A percentile compares a stretch with the other conserved stretches of the same genome.
phyloP scores from a whole-genome alignment of 208 protist species.

The Acanthamoeba healyi region DNA sequence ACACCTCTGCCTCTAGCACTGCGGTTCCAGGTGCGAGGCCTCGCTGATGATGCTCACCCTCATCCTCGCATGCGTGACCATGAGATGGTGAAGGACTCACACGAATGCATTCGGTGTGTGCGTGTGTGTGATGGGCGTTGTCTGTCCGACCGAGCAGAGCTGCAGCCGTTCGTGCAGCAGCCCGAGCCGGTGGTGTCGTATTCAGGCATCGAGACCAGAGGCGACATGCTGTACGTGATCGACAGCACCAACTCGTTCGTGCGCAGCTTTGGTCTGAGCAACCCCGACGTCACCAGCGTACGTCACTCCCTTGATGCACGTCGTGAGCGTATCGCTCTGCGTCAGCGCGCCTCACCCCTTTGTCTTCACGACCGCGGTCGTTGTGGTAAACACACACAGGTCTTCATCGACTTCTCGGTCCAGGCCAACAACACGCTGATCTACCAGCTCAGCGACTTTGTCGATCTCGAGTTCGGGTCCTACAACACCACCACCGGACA shows the following conservation, averaged over 20 bases:
- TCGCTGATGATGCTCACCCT: neutral
- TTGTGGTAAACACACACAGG: neutral
- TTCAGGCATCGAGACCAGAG: neutral
- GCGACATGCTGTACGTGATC: neutral
- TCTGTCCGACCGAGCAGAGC: neutral
- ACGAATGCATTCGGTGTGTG: no score
- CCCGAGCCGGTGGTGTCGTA: constrained; percentile 27
- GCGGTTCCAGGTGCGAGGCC: no score
- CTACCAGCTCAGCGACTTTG: constrained; percentile 25
- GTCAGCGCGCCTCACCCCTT: no score
- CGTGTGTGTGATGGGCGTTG: no score
- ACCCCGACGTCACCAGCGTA: neutral
- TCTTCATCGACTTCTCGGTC: constrained; percentile 1
- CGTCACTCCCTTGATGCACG: neutral
- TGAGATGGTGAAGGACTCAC: no score
- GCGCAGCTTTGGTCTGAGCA: neutral
- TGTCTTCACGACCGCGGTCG: neutral
- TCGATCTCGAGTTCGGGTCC: constrained; percentile 9
- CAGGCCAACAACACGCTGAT: neutral
- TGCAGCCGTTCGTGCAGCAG: constrained; percentile 26
- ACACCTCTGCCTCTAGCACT: neutral
- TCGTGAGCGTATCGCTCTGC: neutral
- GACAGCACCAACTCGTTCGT: neutral
- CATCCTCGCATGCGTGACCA: neutral
- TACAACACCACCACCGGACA: neutral